Evolutionary conservation across 176 grass and related monocot species (phyloP), one percentile per base, ranked within the genome.

Genomic region (Cenchrus purpureus): DNA sequence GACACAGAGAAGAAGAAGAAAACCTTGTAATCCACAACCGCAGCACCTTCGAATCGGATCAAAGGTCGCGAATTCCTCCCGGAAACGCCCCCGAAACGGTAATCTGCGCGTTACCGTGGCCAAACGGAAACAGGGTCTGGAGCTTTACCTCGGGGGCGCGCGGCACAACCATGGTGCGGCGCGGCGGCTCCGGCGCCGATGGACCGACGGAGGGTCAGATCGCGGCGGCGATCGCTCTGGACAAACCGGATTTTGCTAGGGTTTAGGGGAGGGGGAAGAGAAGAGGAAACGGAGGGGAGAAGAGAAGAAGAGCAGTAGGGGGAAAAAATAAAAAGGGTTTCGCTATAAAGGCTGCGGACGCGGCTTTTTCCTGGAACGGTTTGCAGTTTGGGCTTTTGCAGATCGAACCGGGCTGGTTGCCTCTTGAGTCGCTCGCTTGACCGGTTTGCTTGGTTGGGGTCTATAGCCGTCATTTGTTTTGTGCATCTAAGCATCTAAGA

Each of bases 111-210:
- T 15, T 25, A 43, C 8, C 37, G 61, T 50, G 76, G 75, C 68
- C 28, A 61, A 22, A 10, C 9, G 55, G 63, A 11, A 1, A 71
- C 52, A 53, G 51, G 19, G 28, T 17, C 14, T 25, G 8, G 51
- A 64, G 37, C 0, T 67, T 72, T 94, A 91, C 92, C 75, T 94
- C 92, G 22, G 80, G 83, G 29, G 83, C 88, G 16, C 63, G 78
- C 19, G 88, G 83, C 6, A 81, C 88, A 53, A 89, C 86, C 88
- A 94, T 94, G 81, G 65, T 86, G 49, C 60, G 79, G 50, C 3
- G 50, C 32, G 65, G 32, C 19, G 8, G 19, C 61, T 65, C n/a
- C 50, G 63, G 49, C 66, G 80, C 22, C 60, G 16, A 19, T 32
- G 52, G 7, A 10, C 14, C 42, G 49, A 37, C 14, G 49, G 79